These are phyloP conservation scores for Boletus fagicola DNA, from an alignment of 768 basidiomycete genomes.

Conservation along the genomic window DNA sequence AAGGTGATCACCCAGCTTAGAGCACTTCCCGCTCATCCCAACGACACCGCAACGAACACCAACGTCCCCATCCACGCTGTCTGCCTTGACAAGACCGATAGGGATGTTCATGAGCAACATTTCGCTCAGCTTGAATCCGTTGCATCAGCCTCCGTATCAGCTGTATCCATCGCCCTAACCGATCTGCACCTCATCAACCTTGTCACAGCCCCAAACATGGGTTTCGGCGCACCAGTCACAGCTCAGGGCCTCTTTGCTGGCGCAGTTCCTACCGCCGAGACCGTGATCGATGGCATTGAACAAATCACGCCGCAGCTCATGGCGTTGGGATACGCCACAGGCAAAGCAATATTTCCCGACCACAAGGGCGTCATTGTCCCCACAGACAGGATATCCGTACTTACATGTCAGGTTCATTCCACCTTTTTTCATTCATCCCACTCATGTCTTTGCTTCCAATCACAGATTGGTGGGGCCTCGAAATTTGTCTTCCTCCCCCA, in stretches of 20 bases:
- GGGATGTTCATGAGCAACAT: conserved; percentile 57
- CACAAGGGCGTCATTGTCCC: conserved; percentile 73
- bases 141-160: conserved; percentile 48
- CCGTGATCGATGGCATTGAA: conserved; percentile 64
- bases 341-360: conserved; percentile 59
- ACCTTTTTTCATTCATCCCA: not conserved
- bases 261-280: conserved; percentile 71
- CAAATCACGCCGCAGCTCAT: conserved; percentile 76
- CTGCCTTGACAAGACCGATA: conserved; percentile 63
- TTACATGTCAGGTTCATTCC: conserved; percentile 62
- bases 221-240: conserved; percentile 72
- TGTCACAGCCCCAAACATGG: conserved; percentile 58
- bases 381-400: conserved; percentile 69
- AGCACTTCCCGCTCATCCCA: conserved; percentile 42
- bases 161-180: conserved; percentile 49
- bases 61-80: conserved; percentile 72
- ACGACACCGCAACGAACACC: conserved; percentile 8
- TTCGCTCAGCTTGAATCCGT: conserved; percentile 54
- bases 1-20: conserved; percentile 72
- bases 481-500: conserved; percentile 71
- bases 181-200: conserved; percentile 64
- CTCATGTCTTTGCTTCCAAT: conserved; percentile 8
- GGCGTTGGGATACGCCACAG: conserved; percentile 75
- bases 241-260: conserved; percentile 68
- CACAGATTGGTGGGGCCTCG: conserved; percentile 89